Evolutionary conservation across 495 filamentous ascomycete genomes (phyloP), one percentile per base, ranked within the genome.

Genomic region (Penicillium bialowiezense): DNA sequence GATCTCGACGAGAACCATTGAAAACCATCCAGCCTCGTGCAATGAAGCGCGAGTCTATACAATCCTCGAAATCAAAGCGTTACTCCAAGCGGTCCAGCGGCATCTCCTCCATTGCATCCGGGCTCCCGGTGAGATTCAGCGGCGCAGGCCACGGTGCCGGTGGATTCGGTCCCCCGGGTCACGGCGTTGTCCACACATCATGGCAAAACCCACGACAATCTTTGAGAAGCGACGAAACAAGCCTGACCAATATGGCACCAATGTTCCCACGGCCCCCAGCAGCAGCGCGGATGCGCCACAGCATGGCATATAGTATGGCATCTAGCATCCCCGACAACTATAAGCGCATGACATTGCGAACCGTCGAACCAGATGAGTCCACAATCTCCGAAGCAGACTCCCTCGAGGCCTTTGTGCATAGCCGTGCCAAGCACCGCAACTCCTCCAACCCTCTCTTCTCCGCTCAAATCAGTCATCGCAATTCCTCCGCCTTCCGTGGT

Each of bases 71-170:
- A 28, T 75, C 69, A 0, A 74, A 62, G 46, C 54, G 68, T 41
- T 60, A 68, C 44, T 78, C 74, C 0, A 74, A 64, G 46, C 69
- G 73, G 7, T 70, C 73, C 0, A 76, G 75, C 48, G 73, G 72
- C 2, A 71, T 74, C 21, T 71, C 65, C 4, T 61, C 63, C 17
- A 54, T 71, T 39, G 66, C 67, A 21, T 58, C 71, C 21, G 66
- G 68, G 7, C 46, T 74, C 8, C 70, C 71, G 1, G 60, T 70
- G 2, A 57, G 72, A 43, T 58, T 72, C 17, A 74, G 72, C 46
- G 75, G 74, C 15, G 69, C 74, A 21, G 74, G 74, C 1, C 75
- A 76, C 55, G 74, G 74, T 8, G 70, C 72, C n/a, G 74, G 72
- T 43, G 72, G 70, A 8, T 71, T 73, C 39, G 75, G 75, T 14